Evolutionary conservation across 805 yeast species (phyloP).

Genomic region (Myxozyma geophila): DNA sequence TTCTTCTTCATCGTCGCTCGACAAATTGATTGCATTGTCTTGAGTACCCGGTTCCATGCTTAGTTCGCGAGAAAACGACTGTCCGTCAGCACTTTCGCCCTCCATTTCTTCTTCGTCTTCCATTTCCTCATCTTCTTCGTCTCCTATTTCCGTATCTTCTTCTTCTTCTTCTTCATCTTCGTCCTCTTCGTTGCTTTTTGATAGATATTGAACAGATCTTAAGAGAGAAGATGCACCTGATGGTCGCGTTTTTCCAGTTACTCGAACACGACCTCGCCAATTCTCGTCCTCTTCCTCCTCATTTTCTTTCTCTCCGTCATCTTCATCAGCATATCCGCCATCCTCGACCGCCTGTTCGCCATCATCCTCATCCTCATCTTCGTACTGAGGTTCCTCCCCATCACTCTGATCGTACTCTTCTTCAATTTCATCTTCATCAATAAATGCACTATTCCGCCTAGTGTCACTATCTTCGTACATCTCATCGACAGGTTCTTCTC

Average conservation of each 20-base stretch:
- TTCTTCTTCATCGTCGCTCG: slow-evolving; percentile 14
- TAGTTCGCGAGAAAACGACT: slow-evolving; percentile 3
- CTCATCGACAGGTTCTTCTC: slow-evolving; percentile 6
- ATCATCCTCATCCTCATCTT: slow-evolving; percentile 1
- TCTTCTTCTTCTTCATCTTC: not conserved
- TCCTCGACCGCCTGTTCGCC: slow-evolving; percentile 4
- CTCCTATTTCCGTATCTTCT: not conserved
- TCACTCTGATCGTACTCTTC: not conserved
- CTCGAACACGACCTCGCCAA: not conserved
- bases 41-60: not conserved
- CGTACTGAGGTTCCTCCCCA: not conserved
- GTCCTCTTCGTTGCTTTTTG: not conserved
- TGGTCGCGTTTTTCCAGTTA: slow-evolving; percentile 8
- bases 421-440: slow-evolving; percentile 1
- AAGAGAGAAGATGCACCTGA: not conserved
- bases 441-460: slow-evolving; percentile 7
- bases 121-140: slow-evolving; percentile 8
- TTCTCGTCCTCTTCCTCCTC: not conserved
- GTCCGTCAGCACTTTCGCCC: slow-evolving; percentile 10
- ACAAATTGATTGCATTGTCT: slow-evolving; percentile 5
- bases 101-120: slow-evolving; percentile 24
- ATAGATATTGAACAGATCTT: not conserved
- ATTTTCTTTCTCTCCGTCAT: not conserved
- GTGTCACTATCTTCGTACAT: slow-evolving; percentile 10
- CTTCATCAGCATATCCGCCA: not conserved